Base-by-base conservation (phyloP, 768 basidiomycete species). In the Stropharia rugosoannulata region DNA sequence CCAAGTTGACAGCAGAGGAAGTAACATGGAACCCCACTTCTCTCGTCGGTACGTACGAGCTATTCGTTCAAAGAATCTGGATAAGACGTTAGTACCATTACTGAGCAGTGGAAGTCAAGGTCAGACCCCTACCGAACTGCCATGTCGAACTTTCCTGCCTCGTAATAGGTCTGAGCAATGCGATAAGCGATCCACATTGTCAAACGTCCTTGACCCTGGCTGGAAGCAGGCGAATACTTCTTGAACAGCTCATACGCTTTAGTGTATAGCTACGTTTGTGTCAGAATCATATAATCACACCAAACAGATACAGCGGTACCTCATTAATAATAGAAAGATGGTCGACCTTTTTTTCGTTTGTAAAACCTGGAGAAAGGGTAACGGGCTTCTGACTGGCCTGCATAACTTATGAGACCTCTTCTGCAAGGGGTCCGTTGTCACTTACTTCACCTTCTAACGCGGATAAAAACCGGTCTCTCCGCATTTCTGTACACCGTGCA, bases 171-270 rank as follows among this genome's bases (percentile, higher is more conserved):
- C 57, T 89, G 83, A 0, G 94, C 96, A 52, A 99, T 98, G 32
- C 87, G 84, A 68, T 83, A 89, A 62, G 57, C 96, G 49, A 99
- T 89, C 80, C 86, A 92, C n/a, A 96, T 74, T 0, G 93, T 93
- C 59, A 94, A 72, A 9, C 95, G 84, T 2, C 85, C 84, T 60
- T 90, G 91, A n/a, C 79, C 81, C 16, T 79, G 74, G 47, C 63
- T 74, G 44, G 73, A 57, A 19, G 73, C 64, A 1, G 81, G 70
- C 41, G 74, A 76, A 64, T 90, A 82, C 62, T 84, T 87, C 74
- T 96, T 98, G 77, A 97, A 93, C 10, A 94, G 68, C 61, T 96
- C 93, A 70, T 99, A 98, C 1, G 97, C 80, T 65, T 95, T 94
- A 6, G 93, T 97, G 66, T 94, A 95, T 1, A 99, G 79, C 93